phyloP scores from a whole-genome alignment of 2,329 filamentous ascomycete genomes.

The Myrmaecium sp. region DNA sequence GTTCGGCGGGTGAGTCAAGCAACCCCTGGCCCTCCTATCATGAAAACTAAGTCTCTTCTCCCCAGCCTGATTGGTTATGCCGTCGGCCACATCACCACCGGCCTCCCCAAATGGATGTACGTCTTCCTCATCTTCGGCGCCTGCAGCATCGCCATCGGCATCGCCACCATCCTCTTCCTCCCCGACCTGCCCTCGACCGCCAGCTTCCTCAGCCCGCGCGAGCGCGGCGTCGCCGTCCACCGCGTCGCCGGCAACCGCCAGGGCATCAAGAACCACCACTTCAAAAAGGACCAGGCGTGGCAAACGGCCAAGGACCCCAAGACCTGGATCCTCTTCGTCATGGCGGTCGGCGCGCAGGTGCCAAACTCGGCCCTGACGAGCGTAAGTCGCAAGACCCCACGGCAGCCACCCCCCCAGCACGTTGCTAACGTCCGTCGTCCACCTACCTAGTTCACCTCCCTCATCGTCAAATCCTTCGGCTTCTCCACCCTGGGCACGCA shows the following conservation, averaged over 20 bases:
- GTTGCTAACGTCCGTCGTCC: not conserved
- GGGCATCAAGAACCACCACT: conserved; percentile 36
- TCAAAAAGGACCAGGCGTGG: conserved; percentile 22
- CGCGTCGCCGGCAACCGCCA: conserved; percentile 34
- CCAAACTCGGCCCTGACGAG: conserved; percentile 40
- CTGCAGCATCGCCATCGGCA: conserved; percentile 19
- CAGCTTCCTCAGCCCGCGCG: conserved; percentile 23
- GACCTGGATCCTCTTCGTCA: conserved; percentile 41
- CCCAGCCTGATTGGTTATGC: conserved; percentile 35
- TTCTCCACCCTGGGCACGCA: conserved; percentile 77
- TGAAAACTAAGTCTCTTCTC: conserved; percentile 2
- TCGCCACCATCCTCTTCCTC: conserved; percentile 20
- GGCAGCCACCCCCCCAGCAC: not conserved
- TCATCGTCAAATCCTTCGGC: conserved; percentile 49
- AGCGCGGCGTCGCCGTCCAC: conserved; percentile 32
- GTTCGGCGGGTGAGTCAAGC: conserved; percentile 31
- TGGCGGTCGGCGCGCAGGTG: conserved; percentile 34
- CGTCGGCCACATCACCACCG: conserved; percentile 39
- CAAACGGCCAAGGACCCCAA: conserved; percentile 37
- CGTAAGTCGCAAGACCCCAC: conserved; percentile 6
- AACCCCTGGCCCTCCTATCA: conserved; percentile 9
- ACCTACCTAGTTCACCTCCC: conserved; percentile 23
- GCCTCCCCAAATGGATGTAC: conserved; percentile 37
- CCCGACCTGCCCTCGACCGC: conserved; percentile 30
- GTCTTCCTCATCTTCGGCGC: conserved; percentile 39